Conservation (phyloP, 2,329 filamentous ascomycete species). For the Coniochaeta prunicola region DNA sequence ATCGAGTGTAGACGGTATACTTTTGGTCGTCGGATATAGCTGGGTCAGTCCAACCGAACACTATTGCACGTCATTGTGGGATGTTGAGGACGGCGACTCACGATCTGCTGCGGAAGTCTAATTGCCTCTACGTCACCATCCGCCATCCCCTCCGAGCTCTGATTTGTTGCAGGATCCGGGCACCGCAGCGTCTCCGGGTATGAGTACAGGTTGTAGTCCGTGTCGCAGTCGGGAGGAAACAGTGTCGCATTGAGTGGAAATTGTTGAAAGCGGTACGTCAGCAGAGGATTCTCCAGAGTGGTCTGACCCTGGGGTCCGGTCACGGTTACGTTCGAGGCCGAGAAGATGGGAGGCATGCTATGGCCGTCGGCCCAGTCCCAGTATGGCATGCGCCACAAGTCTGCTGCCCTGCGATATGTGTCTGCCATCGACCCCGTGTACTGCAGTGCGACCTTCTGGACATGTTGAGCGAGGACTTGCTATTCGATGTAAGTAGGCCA, state of each 20-base stretch:
- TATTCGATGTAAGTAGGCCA: neutral
- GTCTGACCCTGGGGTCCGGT: slow-evolving; percentile 7
- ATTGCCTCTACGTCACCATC: slow-evolving; percentile 23
- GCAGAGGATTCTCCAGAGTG: slow-evolving; percentile 37
- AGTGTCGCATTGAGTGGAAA: slow-evolving; percentile 24
- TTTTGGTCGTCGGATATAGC: slow-evolving; percentile 11
- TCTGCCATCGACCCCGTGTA: neutral
- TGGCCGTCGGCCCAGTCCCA: neutral
- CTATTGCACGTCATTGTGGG: neutral
- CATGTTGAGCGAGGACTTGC: neutral
- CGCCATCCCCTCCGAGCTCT: slow-evolving; percentile 29
- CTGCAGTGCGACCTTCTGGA: neutral
- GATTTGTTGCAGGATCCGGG: slow-evolving; percentile 17
- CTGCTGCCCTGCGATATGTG: neutral
- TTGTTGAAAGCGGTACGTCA: slow-evolving; percentile 36
- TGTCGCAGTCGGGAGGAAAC: slow-evolving; percentile 15
- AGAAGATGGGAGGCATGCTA: neutral
- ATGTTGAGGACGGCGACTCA: slow-evolving; percentile 17
- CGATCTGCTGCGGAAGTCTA: slow-evolving; percentile 32
- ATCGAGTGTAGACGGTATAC: slow-evolving; percentile 28
- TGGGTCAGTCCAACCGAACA: neutral
- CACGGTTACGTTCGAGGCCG: slow-evolving; percentile 5
- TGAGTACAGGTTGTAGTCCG: slow-evolving; percentile 12
- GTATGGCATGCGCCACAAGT: neutral
- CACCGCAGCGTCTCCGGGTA: slow-evolving; percentile 28